Evolutionary conservation across 495 filamentous ascomycete species (phyloP), one percentile per base, ranked within the genome.

Genomic region (Aspergillus olivimuriae): DNA sequence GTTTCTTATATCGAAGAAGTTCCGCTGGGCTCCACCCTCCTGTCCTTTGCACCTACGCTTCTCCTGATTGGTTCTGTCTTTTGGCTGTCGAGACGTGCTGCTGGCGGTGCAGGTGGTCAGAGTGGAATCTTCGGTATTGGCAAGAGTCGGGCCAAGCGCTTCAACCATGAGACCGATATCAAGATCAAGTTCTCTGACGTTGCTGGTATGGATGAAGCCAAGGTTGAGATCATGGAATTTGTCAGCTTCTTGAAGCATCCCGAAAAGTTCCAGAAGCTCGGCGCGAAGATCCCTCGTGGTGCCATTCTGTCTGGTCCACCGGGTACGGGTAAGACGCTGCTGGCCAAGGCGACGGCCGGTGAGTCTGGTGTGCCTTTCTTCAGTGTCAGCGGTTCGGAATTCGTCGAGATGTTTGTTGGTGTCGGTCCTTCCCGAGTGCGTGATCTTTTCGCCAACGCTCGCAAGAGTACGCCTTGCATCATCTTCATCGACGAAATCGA

Each of bases 401-500:
- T 98, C 53, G 89, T 98, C 30, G 92, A 98, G 67, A 97, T 98
- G 89, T 98, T 97, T 55, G 92, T 98, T 32, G 92, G 92, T 75
- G 92, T 98, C 39, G 92, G 92, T 68, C 85, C 92, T 24, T 95
- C 89, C 8, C 80, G 92, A 58, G 92, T 98, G 32, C 80, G 92
- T 57, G 92, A 98, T 65, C 76, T 98, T 28, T 98, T 98, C 53
- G 83, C 87, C 34, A 95, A 86, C 51, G 92, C 92, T 9, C 77
- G 94, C 31, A 96, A 95, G 71, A 92, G 89, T 64, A 84, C 94
- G 3, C 92, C 92, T 2, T 98, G 92, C 68, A 98, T 98, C 63
- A 92, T 98, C 62, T 98, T 98, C 72, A 95, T 98, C 53, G 92
- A 98, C 58, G 92, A 98, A 68, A 98, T 98, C 47, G 92, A 98